Evolutionary conservation across 148 eudicot species (phyloP), one percentile per base, ranked within the genome.

Genomic region (Diospyros lotus): DNA sequence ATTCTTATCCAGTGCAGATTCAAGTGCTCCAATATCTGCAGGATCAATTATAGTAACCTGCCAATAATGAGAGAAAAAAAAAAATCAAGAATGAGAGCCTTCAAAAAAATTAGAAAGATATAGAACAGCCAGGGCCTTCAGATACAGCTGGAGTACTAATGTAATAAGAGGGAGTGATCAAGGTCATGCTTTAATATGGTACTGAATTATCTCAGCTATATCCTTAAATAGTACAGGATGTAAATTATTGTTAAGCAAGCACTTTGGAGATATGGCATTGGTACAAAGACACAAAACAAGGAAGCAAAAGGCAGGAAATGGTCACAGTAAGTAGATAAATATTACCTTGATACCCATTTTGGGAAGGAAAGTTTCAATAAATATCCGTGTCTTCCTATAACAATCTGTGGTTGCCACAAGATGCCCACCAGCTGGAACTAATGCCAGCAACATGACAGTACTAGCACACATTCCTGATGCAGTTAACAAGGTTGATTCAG

Each of bases 391-490:
- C 83, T 86, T 89, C 66, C 96, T 80, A 62, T 93, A 89, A 81
- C 98, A 93, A 72, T 93, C 98, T 54, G 96, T 89, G 71, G 96
- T 93, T 18, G 98, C 91, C 55, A 93, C 88, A 70, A 93, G 78
- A 81, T 93, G 98, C 61, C 98, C 96, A 70, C 94, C 94, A 76
- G 96, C 91, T 64, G 98, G 98, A 71, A 93, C 87, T 83, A 93
- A 77, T 72, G 98, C 93, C 86, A 91, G 40, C 82, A 93, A 58
- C 89, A 93, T 77, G 73, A 88, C 87, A 60, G 86, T 88, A 74
- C 94, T 93, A 45, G 92, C 96, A 80, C 94, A 91, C 98, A 93
- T 93, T 79, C 98, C 98, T 72, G 96, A 93, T 62, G 98, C 96
- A 81, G 84, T 38, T 73, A 93, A 51, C 66, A 91, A 61, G 52